These are phyloP conservation scores for Cordyceps javanica DNA, from an alignment of 2,329 filamentous ascomycete species.

Conservation along the genomic window DNA sequence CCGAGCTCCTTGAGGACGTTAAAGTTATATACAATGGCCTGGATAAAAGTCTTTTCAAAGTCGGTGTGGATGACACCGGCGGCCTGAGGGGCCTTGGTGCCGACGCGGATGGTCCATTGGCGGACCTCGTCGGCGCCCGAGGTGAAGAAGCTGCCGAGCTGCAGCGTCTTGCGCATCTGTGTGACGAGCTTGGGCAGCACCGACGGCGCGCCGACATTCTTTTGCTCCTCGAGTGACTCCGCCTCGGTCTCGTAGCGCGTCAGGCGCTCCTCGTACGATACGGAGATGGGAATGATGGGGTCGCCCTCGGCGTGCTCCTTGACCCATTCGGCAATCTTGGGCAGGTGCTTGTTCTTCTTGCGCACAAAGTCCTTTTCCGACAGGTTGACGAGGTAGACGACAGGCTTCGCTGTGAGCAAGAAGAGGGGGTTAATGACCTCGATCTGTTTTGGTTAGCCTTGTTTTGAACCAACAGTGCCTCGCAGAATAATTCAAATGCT, in stretches of 20 bases:
- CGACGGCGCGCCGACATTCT: conserved; percentile 79
- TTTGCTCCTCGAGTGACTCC: conserved; percentile 77
- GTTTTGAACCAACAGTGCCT: background rate
- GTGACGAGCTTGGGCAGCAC: conserved; percentile 85
- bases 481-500: background rate
- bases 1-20: conserved; percentile 73
- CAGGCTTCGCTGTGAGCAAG: conserved; percentile 91
- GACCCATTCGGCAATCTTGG: conserved; percentile 91
- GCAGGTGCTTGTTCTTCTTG: conserved; percentile 99
- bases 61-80: conserved; percentile 97
- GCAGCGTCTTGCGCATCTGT: conserved; percentile 87
- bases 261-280: conserved; percentile 87
- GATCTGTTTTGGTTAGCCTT: conserved; percentile 52
- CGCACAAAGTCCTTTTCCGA: conserved; percentile 96
- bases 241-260: conserved; percentile 72
- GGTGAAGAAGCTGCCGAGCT: conserved; percentile 95
- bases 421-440: conserved; percentile 96
- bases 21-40: conserved; percentile 92
- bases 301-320: conserved; percentile 84
- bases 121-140: conserved; percentile 91
- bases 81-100: conserved; percentile 94
- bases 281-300: conserved; percentile 87
- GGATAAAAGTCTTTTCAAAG: conserved; percentile 99
- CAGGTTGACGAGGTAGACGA: conserved; percentile 94
- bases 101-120: conserved; percentile 95